Evolutionary conservation across 352 stramenopile genomes (phyloP).

Genomic region (Globisporangium nodosum): DNA sequence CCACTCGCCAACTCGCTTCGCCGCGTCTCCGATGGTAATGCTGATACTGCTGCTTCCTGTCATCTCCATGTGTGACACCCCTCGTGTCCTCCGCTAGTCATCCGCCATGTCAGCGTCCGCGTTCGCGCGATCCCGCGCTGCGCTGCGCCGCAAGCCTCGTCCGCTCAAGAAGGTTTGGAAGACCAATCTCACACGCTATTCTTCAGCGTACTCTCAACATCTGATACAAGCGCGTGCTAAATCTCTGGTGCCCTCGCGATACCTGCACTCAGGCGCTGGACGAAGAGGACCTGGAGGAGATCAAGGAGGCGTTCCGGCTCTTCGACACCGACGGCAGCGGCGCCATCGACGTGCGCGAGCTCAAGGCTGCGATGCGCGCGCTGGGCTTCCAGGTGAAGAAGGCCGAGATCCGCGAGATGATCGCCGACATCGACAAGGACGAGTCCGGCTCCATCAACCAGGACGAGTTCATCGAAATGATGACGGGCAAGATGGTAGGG

Average conservation of each 20-base stretch:
- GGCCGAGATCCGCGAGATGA: constrained; percentile 90
- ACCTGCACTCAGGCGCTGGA: constrained; percentile 55
- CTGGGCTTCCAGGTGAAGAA: constrained; percentile 93
- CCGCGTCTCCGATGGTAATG: background rate
- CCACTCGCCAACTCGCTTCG: background rate
- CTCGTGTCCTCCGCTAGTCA: background rate
- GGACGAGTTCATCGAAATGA: constrained; percentile 95
- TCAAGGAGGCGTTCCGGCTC: constrained; percentile 93
- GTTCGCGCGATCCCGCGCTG: constrained; percentile 56
- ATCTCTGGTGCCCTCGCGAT: background rate
- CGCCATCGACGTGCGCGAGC: constrained; percentile 89
- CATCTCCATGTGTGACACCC: too few relatives aligned
- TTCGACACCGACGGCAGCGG: constrained; percentile 92
- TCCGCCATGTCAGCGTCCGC: constrained; percentile 47
- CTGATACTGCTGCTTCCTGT: too few relatives aligned
- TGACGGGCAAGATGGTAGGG: constrained; percentile 89
- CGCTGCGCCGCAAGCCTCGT: constrained; percentile 50
- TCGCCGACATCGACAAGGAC: constrained; percentile 93
- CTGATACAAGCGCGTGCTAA: background rate
- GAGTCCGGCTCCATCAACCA: constrained; percentile 85
- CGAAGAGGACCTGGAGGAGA: constrained; percentile 91
- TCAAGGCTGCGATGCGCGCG: constrained; percentile 93
- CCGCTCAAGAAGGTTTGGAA: constrained; percentile 49
- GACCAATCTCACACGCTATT: background rate
- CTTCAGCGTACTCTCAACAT: too few relatives aligned